Conservation (phyloP, 164 flowering plant genomes). For the Platanus orientalis region DNA sequence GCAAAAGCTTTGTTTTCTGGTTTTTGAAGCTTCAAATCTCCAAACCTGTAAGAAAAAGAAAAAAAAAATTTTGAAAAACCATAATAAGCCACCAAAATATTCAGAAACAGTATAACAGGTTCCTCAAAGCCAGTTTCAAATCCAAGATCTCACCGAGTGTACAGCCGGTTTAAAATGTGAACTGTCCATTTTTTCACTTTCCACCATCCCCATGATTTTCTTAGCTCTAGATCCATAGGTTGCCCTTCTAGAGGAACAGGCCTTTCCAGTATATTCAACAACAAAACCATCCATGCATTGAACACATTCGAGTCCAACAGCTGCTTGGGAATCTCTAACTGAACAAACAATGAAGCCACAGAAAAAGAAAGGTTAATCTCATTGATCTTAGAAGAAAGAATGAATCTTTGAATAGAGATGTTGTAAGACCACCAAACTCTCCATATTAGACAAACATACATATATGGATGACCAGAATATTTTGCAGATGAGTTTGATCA, state of each 20-base stretch:
- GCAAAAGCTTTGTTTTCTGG: constrained; percentile 96
- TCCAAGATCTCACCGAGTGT: constrained; percentile 57
- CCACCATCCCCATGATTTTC: constrained; percentile 99
- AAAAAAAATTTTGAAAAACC: background rate
- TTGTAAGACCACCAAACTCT: background rate
- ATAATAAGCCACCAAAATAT: background rate
- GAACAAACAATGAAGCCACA: too few relatives aligned
- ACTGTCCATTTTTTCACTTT: constrained; percentile 99
- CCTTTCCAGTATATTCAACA: constrained; percentile 84
- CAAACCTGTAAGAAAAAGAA: constrained; percentile 67
- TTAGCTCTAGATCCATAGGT: constrained; percentile 82
- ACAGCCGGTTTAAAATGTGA: constrained; percentile 90
- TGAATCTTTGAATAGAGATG: background rate
- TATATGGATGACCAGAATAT: constrained; percentile 99
- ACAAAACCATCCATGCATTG: constrained; percentile 94
- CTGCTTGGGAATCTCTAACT: constrained; percentile 97
- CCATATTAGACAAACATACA: constrained; percentile 44
- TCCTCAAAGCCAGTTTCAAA: background rate
- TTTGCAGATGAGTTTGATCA: constrained; percentile 94
- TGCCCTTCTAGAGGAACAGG: constrained; percentile 95
- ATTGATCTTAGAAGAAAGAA: background rate
- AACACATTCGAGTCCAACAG: constrained; percentile 83
- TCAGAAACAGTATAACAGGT: background rate
- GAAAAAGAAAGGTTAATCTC: background rate
- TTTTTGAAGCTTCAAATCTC: constrained; percentile 85